phyloP scores from a whole-genome alignment of 768 basidiomycete genomes.

The Pleurotus tuber-regium region DNA sequence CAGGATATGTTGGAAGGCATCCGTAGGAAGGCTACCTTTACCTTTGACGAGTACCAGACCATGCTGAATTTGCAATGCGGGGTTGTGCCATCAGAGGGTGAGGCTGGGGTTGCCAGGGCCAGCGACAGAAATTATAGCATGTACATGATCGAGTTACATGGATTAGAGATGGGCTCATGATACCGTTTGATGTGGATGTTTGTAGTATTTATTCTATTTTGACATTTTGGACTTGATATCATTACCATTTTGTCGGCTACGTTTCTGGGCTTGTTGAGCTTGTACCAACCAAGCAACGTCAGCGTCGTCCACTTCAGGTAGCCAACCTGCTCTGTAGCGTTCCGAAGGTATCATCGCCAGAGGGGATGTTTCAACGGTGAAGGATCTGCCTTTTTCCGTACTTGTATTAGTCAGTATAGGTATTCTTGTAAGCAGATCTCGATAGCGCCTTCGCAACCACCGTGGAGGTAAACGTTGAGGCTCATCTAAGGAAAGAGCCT shows the following conservation, averaged over 20 bases:
- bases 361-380: constrained; percentile 29
- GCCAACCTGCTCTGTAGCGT: constrained; percentile 19
- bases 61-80: constrained; percentile 91
- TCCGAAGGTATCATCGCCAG: constrained; percentile 24
- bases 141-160: constrained; percentile 90
- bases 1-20: constrained; percentile 80
- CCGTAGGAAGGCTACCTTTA: constrained; percentile 60
- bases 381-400: constrained; percentile 19
- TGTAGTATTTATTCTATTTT: constrained; percentile 11
- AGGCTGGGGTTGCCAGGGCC: constrained; percentile 48
- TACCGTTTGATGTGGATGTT: constrained; percentile 15
- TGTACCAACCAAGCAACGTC: constrained; percentile 36
- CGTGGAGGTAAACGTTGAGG: constrained; percentile 28
- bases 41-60: constrained; percentile 89
- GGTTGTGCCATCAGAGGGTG: constrained; percentile 59
- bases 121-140: constrained; percentile 75
- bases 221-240: not conserved
- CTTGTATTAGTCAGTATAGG: constrained; percentile 47
- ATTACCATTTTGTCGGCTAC: constrained; percentile 18
- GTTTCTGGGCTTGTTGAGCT: constrained; percentile 2
- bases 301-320: constrained; percentile 26
- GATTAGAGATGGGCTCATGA: constrained; percentile 59
- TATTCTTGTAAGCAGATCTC: constrained; percentile 53
- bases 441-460: constrained; percentile 56
- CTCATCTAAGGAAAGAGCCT: not conserved